Conservation (phyloP, 2,329 filamentous ascomycete genomes). For the Sclerotinia sclerotiorum region DNA sequence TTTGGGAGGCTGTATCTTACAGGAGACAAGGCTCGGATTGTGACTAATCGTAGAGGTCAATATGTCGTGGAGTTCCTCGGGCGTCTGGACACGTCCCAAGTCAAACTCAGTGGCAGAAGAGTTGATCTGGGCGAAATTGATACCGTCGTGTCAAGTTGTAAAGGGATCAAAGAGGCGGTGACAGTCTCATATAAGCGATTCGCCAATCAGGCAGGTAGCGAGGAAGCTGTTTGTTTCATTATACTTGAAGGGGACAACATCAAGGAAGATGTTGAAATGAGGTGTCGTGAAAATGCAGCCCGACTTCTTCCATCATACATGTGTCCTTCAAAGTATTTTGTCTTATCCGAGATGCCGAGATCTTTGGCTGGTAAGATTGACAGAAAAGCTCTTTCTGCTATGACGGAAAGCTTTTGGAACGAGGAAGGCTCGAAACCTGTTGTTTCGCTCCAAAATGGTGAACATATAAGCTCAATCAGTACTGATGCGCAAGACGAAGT, state of each 20-base stretch:
- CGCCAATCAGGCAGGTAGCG: constrained; percentile 10
- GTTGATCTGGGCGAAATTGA: constrained; percentile 62
- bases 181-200: constrained; percentile 18
- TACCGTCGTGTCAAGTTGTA: background rate
- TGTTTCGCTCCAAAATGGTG: background rate
- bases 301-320: constrained; percentile 8
- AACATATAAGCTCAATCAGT: background rate
- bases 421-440: background rate
- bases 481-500: background rate
- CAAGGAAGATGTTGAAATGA: background rate
- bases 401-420: constrained; percentile 2
- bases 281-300: background rate
- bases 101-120: constrained; percentile 64
- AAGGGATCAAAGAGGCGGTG: constrained; percentile 9
- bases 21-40: constrained; percentile 45
- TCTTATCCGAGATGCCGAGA: constrained; percentile 12
- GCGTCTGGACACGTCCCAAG: constrained; percentile 58
- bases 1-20: constrained; percentile 48
- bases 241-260: background rate
- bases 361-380: constrained; percentile 18
- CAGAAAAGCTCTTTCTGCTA: constrained; percentile 3
- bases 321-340: constrained; percentile 12
- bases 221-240: constrained; percentile 16
- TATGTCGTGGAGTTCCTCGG: constrained; percentile 58
- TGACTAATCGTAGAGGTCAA: constrained; percentile 51